These are phyloP conservation scores for Aspergillus tamarii DNA, from an alignment of 2,329 filamentous ascomycete genomes.

Conservation along the genomic window DNA sequence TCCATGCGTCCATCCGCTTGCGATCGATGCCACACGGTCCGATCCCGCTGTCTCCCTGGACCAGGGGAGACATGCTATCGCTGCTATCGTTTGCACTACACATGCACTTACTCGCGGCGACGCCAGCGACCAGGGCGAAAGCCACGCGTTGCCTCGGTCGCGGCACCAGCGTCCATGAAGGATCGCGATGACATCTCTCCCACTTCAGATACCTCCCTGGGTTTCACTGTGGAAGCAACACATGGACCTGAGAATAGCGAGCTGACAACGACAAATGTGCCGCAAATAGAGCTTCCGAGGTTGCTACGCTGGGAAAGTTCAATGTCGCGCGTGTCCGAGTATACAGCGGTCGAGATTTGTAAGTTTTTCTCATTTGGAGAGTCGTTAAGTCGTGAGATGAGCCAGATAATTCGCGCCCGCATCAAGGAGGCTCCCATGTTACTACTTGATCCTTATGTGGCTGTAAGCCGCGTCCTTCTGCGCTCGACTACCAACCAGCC, in stretches of 20 bases:
- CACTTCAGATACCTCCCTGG: neutral
- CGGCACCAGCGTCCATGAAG: neutral
- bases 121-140: constrained; percentile 4
- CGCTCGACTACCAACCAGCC: neutral
- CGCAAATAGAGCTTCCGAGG: neutral
- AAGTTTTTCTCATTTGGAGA: constrained; percentile 1
- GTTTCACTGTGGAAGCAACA: neutral
- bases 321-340: neutral
- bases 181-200: neutral
- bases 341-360: neutral
- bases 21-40: constrained; percentile 1
- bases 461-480: constrained; percentile 2
- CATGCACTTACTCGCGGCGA: neutral
- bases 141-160: neutral
- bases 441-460: neutral
- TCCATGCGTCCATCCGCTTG: constrained; percentile 2
- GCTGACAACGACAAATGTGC: neutral
- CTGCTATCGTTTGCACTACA: constrained; percentile 5
- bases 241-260: neutral
- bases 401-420: neutral
- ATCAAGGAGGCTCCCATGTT: constrained; percentile 1
- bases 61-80: constrained; percentile 4
- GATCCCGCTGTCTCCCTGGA: constrained; percentile 1
- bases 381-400: neutral
- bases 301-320: neutral